phyloP scores from a whole-genome alignment of 306 rosid genomes.

The Pyrus communis region DNA sequence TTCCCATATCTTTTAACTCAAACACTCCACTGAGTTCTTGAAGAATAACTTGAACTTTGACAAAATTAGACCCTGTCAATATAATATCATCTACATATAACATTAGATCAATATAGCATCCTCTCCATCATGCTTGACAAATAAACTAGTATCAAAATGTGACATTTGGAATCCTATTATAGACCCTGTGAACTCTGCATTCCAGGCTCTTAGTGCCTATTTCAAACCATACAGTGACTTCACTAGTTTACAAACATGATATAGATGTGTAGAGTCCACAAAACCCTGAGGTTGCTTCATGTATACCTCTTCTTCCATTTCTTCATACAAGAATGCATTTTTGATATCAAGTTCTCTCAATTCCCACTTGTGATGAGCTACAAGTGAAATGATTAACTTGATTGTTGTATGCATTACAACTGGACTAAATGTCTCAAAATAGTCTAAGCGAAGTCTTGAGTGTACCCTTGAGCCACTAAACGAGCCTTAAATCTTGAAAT shows the following conservation, averaged over 20 bases:
- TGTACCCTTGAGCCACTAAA: not conserved
- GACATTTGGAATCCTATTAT: too few relatives aligned
- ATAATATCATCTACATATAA: too few relatives aligned
- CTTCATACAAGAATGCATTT: not conserved
- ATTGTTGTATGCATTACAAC: not conserved
- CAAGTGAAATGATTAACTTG: not conserved
- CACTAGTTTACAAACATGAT: not conserved
- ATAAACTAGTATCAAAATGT: too few relatives aligned
- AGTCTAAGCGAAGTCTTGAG: not conserved
- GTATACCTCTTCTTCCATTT: not conserved
- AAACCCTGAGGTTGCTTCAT: not conserved
- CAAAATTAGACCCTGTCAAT: too few relatives aligned
- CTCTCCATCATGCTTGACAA: too few relatives aligned
- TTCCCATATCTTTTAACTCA: too few relatives aligned
- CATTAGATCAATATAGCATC: too few relatives aligned
- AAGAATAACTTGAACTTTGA: too few relatives aligned
- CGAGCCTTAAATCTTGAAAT: not conserved
- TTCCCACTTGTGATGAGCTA: not conserved
- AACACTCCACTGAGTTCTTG: too few relatives aligned
- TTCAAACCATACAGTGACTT: not conserved
- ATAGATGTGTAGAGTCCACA: not conserved
- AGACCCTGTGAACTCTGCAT: too few relatives aligned
- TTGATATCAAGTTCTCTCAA: not conserved
- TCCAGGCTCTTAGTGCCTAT: too few relatives aligned
- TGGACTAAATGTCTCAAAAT: not conserved